Conservation (phyloP, 2,329 filamentous ascomycete genomes). For the Emmonsia crescens region DNA sequence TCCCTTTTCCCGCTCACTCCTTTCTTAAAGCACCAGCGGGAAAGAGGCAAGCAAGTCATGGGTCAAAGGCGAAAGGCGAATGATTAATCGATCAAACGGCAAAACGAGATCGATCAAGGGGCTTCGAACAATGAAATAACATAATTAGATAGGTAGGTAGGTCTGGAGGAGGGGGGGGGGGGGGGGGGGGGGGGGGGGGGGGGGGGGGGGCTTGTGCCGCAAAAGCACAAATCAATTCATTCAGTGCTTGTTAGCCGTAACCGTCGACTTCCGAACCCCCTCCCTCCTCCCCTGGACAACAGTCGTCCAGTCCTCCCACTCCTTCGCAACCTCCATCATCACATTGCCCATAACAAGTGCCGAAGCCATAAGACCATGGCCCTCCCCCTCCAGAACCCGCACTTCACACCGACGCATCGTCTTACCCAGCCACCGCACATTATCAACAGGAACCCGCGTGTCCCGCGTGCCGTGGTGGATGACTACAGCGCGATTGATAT, state of each 20-base stretch:
- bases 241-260: background rate
- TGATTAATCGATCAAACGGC: background rate
- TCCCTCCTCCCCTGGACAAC: slow-evolving; percentile 38
- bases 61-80: background rate
- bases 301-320: slow-evolving; percentile 82
- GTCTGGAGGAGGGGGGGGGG: too few species aligned
- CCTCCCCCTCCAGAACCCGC: slow-evolving; percentile 77
- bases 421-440: slow-evolving; percentile 87
- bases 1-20: background rate
- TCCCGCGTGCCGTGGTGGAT: slow-evolving; percentile 92
- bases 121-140: background rate
- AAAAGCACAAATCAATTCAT: too few species aligned
- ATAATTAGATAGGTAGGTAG: background rate
- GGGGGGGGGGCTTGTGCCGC: too few species aligned
- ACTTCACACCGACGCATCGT: slow-evolving; percentile 92
- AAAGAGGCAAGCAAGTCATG: background rate
- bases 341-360: slow-evolving; percentile 86
- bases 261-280: slow-evolving; percentile 20
- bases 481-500: slow-evolving; percentile 81
- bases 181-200: too few species aligned
- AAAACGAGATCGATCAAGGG: background rate
- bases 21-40: background rate
- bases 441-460: slow-evolving; percentile 84
- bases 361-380: slow-evolving; percentile 92
- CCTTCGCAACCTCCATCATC: slow-evolving; percentile 85